Base-by-base conservation (phyloP, 2,329 filamentous ascomycete species). In the Colletotrichum orchidophilum region DNA sequence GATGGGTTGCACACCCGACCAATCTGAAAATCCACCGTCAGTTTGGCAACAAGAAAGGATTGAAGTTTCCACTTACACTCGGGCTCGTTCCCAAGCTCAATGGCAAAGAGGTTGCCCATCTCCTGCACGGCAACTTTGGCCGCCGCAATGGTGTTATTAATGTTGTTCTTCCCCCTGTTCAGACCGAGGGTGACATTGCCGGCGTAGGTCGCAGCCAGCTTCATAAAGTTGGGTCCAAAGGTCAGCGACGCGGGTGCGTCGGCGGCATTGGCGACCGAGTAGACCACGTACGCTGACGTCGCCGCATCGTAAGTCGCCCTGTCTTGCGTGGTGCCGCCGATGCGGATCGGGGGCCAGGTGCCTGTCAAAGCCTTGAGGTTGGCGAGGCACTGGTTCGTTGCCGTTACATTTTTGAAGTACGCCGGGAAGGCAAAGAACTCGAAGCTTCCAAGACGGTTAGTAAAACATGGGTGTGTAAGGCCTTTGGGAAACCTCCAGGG, bases 251-350 rank as follows among this genome's bases (percentile, higher is more conserved):
- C 74, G 0, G 88, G 88, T 0, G 87, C 87, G 75, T 87, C 86
- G 1, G 78, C 78, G 0, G 86, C 73, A 49, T 80, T 79, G 0
- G 82, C 79, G 3, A 90, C 87, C 1, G 81, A 82, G 73, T 89
- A 90, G 2, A 82, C 82, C 1, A 90, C 87, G 9, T 85, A 83
- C 3, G 80, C 82, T 2, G 79, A 79, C 0, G 81, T 83, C 1
- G 78, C 75, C 1, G 86, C 74, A 75, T 89, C 83, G 72, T 86
- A 89, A 2, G 79, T 83, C 1, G 87, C 87, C 5, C 87, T 83
- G 73, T 89, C 87, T 80, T 89, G 87, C 0, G 87, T 89, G 0
- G 87, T 90, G 2, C 87, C 87, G n/a, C 88, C 88, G 64, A 90
- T 88, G 61, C 87, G 81, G 55, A 89, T 82, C 0, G 87, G 87